Evolutionary conservation across 1,139 yeast genomes (phyloP), one percentile per base, ranked within the genome.

Genomic region (Kodamaea suecica): DNA sequence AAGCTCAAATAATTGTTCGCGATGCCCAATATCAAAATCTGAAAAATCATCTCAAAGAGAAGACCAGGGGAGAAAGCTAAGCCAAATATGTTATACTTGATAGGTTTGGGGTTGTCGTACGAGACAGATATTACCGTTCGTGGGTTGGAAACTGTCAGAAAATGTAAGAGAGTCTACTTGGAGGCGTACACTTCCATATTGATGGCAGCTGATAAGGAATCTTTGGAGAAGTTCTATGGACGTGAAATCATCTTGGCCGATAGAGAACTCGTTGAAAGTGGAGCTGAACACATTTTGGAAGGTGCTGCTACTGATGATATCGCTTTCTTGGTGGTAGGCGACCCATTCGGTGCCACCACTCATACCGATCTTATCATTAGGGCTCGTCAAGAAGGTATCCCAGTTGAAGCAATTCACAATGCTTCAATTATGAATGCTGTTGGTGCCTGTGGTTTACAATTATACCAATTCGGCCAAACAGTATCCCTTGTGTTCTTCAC

Each of bases 351-450:
- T 23, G 98, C 98, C 28, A 92, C 98, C 4, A 92, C 98, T 0
- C 98, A 92, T 60, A 87, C 97, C 0, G 98, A 92, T 63, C 72
- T 92, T 45, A 87, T 88, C 27, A 75, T 92, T 40, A 72, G 98
- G 50, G 97, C 97, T 23, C 76, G 95, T 48, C 95, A 85, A 59
- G 70, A 81, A 43, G 78, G 78, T 2, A 86, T 92, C 53, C 67
- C 73, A 38, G 87, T 85, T 30, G 94, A 85, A 53, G 76, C 85
- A 33, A 78, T 92, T 40, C 98, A 92, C 63, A 92, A 92, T 60
- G 98, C 98, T 3, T 85, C 95, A 16, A 95, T 92, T 15, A 88
- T 92, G 97, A 92, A 92, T 57, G 98, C 98, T 0, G 95, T 92
- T 16, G 98, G 98, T 10, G 95, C 97, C 1, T 88, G 97, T 66